A percentile compares a stretch with the other conserved stretches of the same genome.
Conservation (phyloP, 176 grass and related monocot genomes). For the Oryza nivara region DNA sequence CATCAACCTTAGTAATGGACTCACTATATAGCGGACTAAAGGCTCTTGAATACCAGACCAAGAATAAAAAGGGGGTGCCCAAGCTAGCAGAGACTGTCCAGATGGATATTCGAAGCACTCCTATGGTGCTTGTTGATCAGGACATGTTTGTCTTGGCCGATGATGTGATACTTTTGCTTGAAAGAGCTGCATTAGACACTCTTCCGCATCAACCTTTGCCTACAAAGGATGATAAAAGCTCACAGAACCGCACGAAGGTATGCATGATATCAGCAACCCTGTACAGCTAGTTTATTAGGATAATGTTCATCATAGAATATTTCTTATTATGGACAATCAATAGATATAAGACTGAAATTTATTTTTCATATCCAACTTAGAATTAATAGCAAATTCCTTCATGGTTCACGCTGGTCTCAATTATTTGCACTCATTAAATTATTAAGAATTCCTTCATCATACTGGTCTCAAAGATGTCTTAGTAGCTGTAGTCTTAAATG, state of each 20-base stretch:
- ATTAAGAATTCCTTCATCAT: background rate
- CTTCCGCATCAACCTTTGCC: conserved; percentile 73
- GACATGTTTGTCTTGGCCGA: conserved; percentile 87
- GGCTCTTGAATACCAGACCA: conserved; percentile 76
- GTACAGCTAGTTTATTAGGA: conserved; percentile 3
- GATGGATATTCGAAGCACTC: conserved; percentile 55
- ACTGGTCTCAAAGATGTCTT: conserved; percentile 18
- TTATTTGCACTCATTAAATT: conserved; percentile 2
- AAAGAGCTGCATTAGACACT: conserved; percentile 73
- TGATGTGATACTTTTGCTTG: conserved; percentile 82
- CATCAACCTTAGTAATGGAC: conserved; percentile 90
- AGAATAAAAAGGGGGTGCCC: conserved; percentile 55
- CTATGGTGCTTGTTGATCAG: conserved; percentile 80
- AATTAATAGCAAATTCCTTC: background rate
- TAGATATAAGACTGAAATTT: conserved; percentile 16
- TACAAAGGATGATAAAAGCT: conserved; percentile 85
- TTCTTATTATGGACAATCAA: conserved; percentile 29
- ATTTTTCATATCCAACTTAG: conserved; percentile 18
- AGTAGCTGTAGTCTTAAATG: background rate
- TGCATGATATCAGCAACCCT: conserved; percentile 6
- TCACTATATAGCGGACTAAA: conserved; percentile 76
- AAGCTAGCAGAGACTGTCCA: conserved; percentile 52
- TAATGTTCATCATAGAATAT: conserved; percentile 12
- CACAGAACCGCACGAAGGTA: conserved; percentile 81
- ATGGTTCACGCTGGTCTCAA: background rate